These are phyloP conservation scores for Yarrowia bubula DNA, from an alignment of 805 yeast species.

Conservation along the genomic window DNA sequence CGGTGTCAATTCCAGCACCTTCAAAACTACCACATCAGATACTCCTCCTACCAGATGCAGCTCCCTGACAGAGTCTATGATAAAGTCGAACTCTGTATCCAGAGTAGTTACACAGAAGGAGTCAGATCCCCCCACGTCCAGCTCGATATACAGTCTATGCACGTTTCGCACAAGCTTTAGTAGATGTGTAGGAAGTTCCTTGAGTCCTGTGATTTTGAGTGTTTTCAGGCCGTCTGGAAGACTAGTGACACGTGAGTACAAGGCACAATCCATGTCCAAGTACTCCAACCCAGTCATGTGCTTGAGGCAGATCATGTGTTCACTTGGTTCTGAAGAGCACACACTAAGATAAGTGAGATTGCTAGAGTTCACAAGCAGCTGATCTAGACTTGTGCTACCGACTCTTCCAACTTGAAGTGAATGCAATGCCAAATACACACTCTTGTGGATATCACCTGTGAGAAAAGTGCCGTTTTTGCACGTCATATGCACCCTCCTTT, in stretches of 20 bases:
- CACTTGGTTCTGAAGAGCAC: neutral
- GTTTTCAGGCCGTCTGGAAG: neutral
- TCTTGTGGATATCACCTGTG: neutral
- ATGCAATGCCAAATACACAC: neutral
- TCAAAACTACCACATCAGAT: neutral
- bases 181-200: neutral
- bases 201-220: neutral
- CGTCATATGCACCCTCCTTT: neutral
- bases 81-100: neutral
- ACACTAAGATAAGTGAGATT: neutral
- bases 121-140: neutral
- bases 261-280: neutral
- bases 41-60: neutral
- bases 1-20: neutral
- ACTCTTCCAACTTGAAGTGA: neutral
- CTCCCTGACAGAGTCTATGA: neutral
- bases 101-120: neutral
- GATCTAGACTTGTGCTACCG: neutral
- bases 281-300: constrained; percentile 4
- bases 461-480: constrained; percentile 3
- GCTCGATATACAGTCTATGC: neutral
- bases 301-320: neutral
- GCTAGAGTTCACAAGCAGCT: neutral
- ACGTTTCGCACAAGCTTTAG: neutral
- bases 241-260: neutral